These are phyloP conservation scores for Gyromitra esculenta DNA, from an alignment of 2,329 filamentous ascomycete species.

Conservation along the genomic window DNA sequence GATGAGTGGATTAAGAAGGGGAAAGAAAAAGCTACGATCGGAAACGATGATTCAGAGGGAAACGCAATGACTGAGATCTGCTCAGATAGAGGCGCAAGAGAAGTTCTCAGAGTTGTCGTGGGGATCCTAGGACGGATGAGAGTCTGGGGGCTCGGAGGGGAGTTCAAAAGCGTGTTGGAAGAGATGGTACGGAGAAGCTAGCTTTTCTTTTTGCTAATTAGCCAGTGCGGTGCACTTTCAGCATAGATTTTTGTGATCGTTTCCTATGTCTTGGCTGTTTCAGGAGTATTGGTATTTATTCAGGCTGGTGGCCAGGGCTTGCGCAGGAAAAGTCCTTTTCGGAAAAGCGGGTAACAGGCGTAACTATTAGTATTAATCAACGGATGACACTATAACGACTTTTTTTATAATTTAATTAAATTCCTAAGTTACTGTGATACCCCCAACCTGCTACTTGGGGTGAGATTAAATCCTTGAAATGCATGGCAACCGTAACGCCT, in stretches of 20 bases:
- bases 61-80: conserved; percentile 55
- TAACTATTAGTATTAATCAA: conserved; percentile 41
- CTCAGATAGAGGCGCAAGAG: conserved; percentile 55
- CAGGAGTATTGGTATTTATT: conserved; percentile 44
- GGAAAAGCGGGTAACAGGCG: conserved; percentile 13
- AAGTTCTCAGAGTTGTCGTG: conserved; percentile 57
- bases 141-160: conserved; percentile 57
- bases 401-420: neutral
- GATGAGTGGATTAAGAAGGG: conserved; percentile 57
- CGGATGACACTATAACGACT: conserved; percentile 12
- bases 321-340: conserved; percentile 2
- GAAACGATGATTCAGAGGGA: conserved; percentile 51
- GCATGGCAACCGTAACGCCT: too few relatives aligned
- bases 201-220: neutral
- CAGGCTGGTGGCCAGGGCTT: conserved; percentile 31
- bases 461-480: too few relatives aligned
- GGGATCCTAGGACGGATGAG: conserved; percentile 56
- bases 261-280: conserved; percentile 22
- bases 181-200: conserved; percentile 55
- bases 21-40: conserved; percentile 56
- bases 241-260: conserved; percentile 17
- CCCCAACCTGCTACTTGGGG: too few relatives aligned
- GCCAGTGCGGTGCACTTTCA: neutral
- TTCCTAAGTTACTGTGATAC: too few relatives aligned
- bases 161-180: conserved; percentile 57